Evolutionary conservation across 805 yeast genomes (phyloP), one percentile per base, ranked within the genome.

Genomic region (Hanseniaspora osmophila): DNA sequence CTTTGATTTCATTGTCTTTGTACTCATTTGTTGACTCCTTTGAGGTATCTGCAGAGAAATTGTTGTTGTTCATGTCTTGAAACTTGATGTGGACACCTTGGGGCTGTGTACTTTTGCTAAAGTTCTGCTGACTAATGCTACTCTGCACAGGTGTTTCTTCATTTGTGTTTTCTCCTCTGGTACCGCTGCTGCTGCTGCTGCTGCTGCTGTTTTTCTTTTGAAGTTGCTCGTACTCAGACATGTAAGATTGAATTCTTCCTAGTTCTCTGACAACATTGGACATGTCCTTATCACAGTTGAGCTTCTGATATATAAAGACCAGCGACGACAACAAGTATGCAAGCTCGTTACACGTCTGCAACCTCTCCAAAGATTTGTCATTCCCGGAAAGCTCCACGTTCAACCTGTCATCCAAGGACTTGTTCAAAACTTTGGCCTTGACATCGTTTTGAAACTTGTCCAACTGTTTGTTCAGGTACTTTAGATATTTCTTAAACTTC

Each of bases 191-290:
- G n/a, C n/a, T n/a, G n/a, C n/a, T n/a, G n/a, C n/a, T n/a, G n/a
- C n/a, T 56, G 50, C 32, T 53, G 44, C 47, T 61, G 41, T 45
- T 41, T 32, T 48, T 49, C 40, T 32, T 11, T 32, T 32, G 27
- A 32, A 32, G 35, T 9, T 32, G 35, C 5, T 52, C 75, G 33
- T 74, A 69, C 54, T 77, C 69, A 35, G 70, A 70, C 77, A 82
- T 80, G 51, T 80, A 81, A n/a, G 68, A 55, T 57, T 80, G 82
- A 37, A 84, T 79, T 49, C 87, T 67, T 7, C 66, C 68, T 44
- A 84, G 64, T 54, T 83, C 94, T 30, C 64, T 64, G 78, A 79
- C 76, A 17, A 86, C 73, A 2, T 80, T 78, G 6, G 49, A 37
- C 46, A 54, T 43, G 29, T 60, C 59, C 37, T 54, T 57, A 15